Evolutionary conservation across 345 rosid species (phyloP), one percentile per base, ranked within the genome.

Genomic region (Aquilaria malaccensis): DNA sequence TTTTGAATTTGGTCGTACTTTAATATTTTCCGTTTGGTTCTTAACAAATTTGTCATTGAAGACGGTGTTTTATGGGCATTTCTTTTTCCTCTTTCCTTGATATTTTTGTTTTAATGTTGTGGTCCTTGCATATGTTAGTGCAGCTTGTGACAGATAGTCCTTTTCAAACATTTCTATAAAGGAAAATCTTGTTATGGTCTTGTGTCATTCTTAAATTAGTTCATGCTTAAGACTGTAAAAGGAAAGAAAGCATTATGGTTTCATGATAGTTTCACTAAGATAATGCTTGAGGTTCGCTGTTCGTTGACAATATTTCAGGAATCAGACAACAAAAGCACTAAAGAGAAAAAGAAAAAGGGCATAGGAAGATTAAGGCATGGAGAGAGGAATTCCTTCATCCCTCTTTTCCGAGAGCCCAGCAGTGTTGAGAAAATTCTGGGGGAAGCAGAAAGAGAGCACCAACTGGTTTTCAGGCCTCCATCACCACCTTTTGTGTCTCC

Each of bases 371-470:
- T 63, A 53, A 84, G 76, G 59, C 77, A 72, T 76, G 89, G 93
- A 53, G 85, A 91, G 79, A 80, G 79, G 65, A 85, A 80, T 74
- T 83, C 96, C 57, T 86, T 88, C 73, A 84, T 91, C 70, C 97
- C 97, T 5, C 73, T 79, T 48, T 88, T 91, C 70, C 83, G 85
- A 70, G 79, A 74, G 70, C 96, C 99, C 0, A 95, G 97, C 67
- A 95, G 97, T 71, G 81, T 95, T 45, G 99, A 95, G 77, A 79
- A 86, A 76, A 95, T 95, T 51, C 74, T 95, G 56, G 94, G 80
- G 60, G 99, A 95, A 56, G 99, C 93, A 11, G 99, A 95, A 76
- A 75, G 89, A 63, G 99, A 86, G 64, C 89, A 91, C 52, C 80
- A 73, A 33, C 63, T 91, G 67, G 61, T 75, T 51, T 88, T 86